Evolutionary conservation across 805 yeast species (phyloP).

Genomic region (Candida saitoana): DNA sequence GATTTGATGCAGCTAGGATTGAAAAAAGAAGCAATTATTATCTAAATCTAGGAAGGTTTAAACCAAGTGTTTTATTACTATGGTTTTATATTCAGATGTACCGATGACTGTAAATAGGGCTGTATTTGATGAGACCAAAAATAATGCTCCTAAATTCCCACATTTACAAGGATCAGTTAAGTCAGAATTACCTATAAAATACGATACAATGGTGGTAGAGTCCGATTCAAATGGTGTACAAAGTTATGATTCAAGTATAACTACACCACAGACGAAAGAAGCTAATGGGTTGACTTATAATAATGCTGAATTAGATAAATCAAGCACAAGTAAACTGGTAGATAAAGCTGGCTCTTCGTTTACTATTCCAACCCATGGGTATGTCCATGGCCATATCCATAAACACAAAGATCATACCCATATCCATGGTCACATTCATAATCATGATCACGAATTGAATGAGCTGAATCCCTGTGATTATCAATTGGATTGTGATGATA

Average conservation of each 20-base stretch:
- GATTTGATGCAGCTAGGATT: no score
- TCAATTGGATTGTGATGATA: slow-evolving; percentile 37
- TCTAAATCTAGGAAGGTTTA: no score
- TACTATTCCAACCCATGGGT: slow-evolving; percentile 38
- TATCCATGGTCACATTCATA: slow-evolving; percentile 67
- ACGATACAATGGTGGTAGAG: slow-evolving; percentile 3
- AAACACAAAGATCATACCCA: slow-evolving; percentile 58
- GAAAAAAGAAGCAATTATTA: no score
- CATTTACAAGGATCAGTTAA: not conserved
- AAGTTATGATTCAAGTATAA: not conserved
- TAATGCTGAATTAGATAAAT: not conserved
- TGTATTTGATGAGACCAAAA: not conserved
- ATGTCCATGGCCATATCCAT: slow-evolving; percentile 67
- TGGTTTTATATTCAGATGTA: no score
- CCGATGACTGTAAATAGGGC: no score
- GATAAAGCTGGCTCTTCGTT: not conserved
- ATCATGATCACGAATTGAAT: slow-evolving; percentile 31
- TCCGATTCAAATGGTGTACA: not conserved
- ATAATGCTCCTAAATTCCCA: not conserved
- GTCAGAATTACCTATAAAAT: slow-evolving; percentile 3
- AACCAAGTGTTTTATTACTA: no score
- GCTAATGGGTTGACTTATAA: slow-evolving; percentile 3
- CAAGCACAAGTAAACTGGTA: not conserved
- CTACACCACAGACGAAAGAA: not conserved
- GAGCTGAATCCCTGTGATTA: slow-evolving; percentile 1